Conservation (phyloP, 2,329 filamentous ascomycete species). For the Aureobasidium sp. region DNA sequence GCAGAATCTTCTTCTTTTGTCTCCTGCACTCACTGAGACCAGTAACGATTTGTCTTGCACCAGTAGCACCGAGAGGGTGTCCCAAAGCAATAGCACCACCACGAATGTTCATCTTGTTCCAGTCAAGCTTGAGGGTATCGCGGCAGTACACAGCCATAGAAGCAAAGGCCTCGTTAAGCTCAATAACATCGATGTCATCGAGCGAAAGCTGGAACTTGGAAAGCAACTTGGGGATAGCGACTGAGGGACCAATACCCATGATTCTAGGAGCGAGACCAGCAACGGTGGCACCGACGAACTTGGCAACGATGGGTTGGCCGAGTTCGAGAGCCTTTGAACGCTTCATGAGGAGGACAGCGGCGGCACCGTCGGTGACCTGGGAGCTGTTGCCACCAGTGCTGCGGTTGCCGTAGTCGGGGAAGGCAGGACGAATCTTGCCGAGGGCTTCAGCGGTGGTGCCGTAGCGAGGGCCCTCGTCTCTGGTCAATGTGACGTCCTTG, state of each 20-base stretch:
- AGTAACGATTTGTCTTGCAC: constrained; percentile 77
- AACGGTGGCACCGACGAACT: constrained; percentile 87
- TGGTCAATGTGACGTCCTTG: constrained; percentile 70
- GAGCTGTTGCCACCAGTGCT: constrained; percentile 91
- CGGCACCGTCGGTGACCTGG: constrained; percentile 91
- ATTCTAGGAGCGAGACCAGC: constrained; percentile 86
- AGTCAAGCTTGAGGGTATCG: constrained; percentile 57
- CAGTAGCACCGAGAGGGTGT: constrained; percentile 74
- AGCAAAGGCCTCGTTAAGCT: constrained; percentile 97
- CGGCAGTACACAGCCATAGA: constrained; percentile 93
- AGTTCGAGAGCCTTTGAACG: constrained; percentile 80
- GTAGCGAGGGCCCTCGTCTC: constrained; percentile 83
- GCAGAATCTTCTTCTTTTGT: constrained; percentile 79
- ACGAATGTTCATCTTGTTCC: constrained; percentile 70
- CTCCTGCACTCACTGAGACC: constrained; percentile 77
- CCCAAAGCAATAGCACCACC: constrained; percentile 79
- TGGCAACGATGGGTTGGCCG: constrained; percentile 85
- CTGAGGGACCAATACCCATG: constrained; percentile 86
- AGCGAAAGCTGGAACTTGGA: constrained; percentile 68
- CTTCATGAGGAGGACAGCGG: constrained; percentile 88
- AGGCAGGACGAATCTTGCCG: constrained; percentile 79
- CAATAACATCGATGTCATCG: constrained; percentile 79
- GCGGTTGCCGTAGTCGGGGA: constrained; percentile 78
- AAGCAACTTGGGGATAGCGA: constrained; percentile 73
- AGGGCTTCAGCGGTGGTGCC: constrained; percentile 82